These are phyloP conservation scores for Lagenidium sp. DNA, from an alignment of 352 stramenopile species.

Conservation along the genomic window DNA sequence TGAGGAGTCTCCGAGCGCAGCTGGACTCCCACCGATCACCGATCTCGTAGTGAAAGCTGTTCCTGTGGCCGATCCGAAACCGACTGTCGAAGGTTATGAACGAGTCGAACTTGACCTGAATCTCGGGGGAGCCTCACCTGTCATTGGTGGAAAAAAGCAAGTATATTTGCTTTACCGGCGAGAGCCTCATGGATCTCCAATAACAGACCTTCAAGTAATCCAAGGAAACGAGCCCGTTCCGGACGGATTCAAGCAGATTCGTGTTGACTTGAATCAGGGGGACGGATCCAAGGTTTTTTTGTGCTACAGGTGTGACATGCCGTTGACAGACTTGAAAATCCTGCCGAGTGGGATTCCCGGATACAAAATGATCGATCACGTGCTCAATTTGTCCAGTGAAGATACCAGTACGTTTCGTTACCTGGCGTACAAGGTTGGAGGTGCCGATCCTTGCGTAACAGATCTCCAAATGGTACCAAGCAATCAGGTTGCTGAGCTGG, in stretches of 20 bases:
- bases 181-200: conserved; percentile 68
- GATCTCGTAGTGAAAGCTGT: conserved; percentile 73
- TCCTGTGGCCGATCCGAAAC: conserved; percentile 41
- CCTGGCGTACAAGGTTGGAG: conserved; percentile 72
- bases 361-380: conserved; percentile 75
- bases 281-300: conserved; percentile 77
- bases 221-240: conserved; percentile 75
- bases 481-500: conserved; percentile 26
- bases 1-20: conserved; percentile 22
- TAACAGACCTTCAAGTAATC: conserved; percentile 77
- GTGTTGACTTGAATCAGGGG: conserved; percentile 81
- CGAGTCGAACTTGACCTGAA: conserved; percentile 81
- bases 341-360: conserved; percentile 76
- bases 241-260: conserved; percentile 82
- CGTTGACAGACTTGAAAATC: conserved; percentile 81
- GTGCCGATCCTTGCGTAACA: conserved; percentile 73
- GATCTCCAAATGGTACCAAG: conserved; percentile 58
- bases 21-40: conserved; percentile 79
- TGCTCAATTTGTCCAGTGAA: conserved; percentile 69
- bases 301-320: conserved; percentile 85
- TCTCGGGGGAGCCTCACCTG: conserved; percentile 33
- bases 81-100: conserved; percentile 59
- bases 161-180: conserved; percentile 77
- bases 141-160: conserved; percentile 66
- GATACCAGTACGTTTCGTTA: conserved; percentile 51